Base-by-base conservation (phyloP, 345 rosid genomes). In the Lepidium sativum region DNA sequence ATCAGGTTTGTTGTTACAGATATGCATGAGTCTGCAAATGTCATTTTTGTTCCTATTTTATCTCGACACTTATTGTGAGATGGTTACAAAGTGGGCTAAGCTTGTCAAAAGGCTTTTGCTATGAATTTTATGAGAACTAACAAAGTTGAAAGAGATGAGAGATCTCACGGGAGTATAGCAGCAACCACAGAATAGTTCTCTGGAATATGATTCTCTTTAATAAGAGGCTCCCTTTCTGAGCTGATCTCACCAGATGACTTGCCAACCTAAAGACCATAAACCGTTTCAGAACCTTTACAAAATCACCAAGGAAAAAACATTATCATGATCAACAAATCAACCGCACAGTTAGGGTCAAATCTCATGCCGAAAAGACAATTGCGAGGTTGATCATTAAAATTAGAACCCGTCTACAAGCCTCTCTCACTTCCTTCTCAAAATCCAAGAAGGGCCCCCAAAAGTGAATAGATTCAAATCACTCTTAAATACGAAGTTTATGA, bases 101-200 rank as follows among this genome's bases (percentile, higher is more conserved):
- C 27, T 43, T 3, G 20, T 16, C 6, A 6, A 3, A 55, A 33
- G 20, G 10, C 21, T 8, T 29, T 33, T 15, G 38, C 8, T n/a
- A 51, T 50, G 20, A 51, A 31, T 6, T 9, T 13, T 14, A 45
- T 3, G 32, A 23, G 16, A 32, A 21, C 8, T 6, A 41, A 12
- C 27, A 64, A 73, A 45, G 6, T 38, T 47, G 69, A 62, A 68
- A 34, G 42, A 58, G 38, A 53, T 7, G 42, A 69, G 58, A 65
- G 57, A 59, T 21, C 88, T 82, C 68, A 91, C 98, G 98, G 98
- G 50, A 85, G 75, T 53, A 86, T 41, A 0, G 95, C 85, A 6
- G 95, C 74, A 32, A 49, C 42, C 23, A 79, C 65, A 47, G 92
- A 81, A 77, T 83, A 91, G 58, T 47, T 75, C 66, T 88, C 86